A percentile compares a stretch with the other conserved stretches of the same genome.
Evolutionary conservation across 169 alveolate genomes (phyloP).

Genomic region (Plasmodium billcollinsi): DNA sequence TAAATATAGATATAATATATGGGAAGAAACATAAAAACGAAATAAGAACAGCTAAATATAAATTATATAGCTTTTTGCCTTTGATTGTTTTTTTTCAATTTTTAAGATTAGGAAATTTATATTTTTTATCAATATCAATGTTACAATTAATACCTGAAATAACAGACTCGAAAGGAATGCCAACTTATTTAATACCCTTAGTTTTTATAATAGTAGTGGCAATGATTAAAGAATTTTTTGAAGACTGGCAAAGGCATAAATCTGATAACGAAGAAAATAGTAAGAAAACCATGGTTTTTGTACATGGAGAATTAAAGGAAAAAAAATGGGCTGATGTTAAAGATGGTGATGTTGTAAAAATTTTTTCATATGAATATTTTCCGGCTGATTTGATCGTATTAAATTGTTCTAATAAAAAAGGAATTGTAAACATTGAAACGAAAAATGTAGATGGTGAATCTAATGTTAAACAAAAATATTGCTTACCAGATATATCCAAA

Average conservation of each 20-base stretch:
- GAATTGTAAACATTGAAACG: conserved; percentile 92
- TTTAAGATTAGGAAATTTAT: conserved; percentile 90
- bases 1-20: conserved; percentile 65
- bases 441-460: conserved; percentile 95
- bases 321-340: conserved; percentile 89
- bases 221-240: conserved; percentile 93
- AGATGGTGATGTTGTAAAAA: conserved; percentile 95
- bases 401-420: conserved; percentile 92
- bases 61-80: conserved; percentile 77
- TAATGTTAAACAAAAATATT: conserved; percentile 92
- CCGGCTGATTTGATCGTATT: conserved; percentile 96
- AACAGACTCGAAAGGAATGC: conserved; percentile 92
- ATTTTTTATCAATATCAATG: conserved; percentile 91
- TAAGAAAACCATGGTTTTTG: conserved; percentile 85
- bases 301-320: conserved; percentile 81
- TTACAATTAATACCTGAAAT: conserved; percentile 89
- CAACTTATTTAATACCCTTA: conserved; percentile 93
- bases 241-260: conserved; percentile 92
- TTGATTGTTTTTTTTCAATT: conserved; percentile 79
- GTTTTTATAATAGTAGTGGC: conserved; percentile 93
- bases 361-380: conserved; percentile 90
- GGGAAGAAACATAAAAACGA: conserved; percentile 66
- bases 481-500: conserved; percentile 83
- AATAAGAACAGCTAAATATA: conserved; percentile 81
- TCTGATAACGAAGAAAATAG: conserved; percentile 94